Conservation (phyloP, 2,329 filamentous ascomycete genomes). For the Aspergillus candidus region DNA sequence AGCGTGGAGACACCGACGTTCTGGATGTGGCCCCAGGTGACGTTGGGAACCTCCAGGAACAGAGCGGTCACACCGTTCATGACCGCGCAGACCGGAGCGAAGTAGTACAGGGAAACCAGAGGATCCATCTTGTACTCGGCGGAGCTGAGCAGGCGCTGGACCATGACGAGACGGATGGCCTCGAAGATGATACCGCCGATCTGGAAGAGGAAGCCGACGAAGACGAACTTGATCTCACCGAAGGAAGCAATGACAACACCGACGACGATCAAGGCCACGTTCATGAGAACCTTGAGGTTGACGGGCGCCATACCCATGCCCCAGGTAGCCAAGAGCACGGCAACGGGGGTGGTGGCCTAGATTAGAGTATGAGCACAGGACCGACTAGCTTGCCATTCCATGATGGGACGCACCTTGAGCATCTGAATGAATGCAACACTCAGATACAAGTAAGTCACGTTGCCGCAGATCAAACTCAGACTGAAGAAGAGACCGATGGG, state of each 20-base stretch:
- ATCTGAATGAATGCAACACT: constrained; percentile 97
- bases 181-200: constrained; percentile 72
- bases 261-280: constrained; percentile 89
- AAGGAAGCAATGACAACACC: constrained; percentile 92
- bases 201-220: constrained; percentile 62
- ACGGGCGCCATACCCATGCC: constrained; percentile 74
- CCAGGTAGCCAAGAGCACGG: constrained; percentile 87
- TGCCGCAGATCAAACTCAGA: constrained; percentile 90
- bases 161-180: constrained; percentile 76
- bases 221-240: constrained; percentile 86
- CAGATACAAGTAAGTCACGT: constrained; percentile 89
- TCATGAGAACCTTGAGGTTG: constrained; percentile 79
- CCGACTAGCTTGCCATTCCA: not conserved
- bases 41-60: constrained; percentile 60
- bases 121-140: constrained; percentile 84
- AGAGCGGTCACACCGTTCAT: constrained; percentile 71
- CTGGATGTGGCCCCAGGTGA: constrained; percentile 61
- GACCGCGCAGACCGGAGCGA: constrained; percentile 73
- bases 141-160: constrained; percentile 71
- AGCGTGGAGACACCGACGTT: constrained; percentile 61
- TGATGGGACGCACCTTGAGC: constrained; percentile 67
- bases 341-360: constrained; percentile 88
- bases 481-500: constrained; percentile 96
- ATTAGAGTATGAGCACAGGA: constrained; percentile 4
- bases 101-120: constrained; percentile 83